Conservation (phyloP, 192 early-diverging fungal species). For the Gryganskiella cystojenkinii region DNA sequence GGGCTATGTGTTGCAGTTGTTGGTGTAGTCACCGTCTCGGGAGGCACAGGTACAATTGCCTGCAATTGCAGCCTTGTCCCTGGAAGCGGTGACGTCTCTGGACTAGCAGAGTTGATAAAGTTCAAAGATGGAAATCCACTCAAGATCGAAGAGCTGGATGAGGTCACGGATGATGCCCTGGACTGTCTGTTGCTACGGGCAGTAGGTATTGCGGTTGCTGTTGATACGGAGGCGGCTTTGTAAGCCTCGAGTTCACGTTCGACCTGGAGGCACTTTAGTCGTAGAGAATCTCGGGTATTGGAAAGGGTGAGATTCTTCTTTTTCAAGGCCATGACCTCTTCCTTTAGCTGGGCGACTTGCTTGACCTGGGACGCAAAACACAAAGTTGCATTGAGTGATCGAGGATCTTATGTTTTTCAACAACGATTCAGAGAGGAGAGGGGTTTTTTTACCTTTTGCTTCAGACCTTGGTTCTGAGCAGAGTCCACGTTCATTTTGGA, state of each 20-base stretch:
- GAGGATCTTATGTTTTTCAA: background rate
- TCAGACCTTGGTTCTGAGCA: conserved; percentile 39
- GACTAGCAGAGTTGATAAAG: background rate
- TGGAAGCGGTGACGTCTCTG: background rate
- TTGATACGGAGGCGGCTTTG: conserved; percentile 7
- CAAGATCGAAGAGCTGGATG: conserved; percentile 12
- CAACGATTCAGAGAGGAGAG: background rate
- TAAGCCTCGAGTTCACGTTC: conserved; percentile 48
- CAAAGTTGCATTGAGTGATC: too few relatives aligned
- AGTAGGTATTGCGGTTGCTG: background rate
- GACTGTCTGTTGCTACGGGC: conserved; percentile 1
- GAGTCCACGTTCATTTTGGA: conserved; percentile 48
- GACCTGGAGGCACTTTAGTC: conserved; percentile 32
- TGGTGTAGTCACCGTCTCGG: too few relatives aligned
- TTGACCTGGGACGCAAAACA: too few relatives aligned
- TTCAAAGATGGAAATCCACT: conserved; percentile 4
- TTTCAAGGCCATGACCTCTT: conserved; percentile 34
- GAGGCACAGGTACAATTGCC: too few relatives aligned
- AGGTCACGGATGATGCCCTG: conserved; percentile 17
- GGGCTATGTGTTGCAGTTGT: too few relatives aligned
- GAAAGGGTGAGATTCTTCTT: conserved; percentile 41
- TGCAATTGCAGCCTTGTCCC: conserved; percentile 22
- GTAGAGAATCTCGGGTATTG: conserved; percentile 38
- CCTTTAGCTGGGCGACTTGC: conserved; percentile 39
- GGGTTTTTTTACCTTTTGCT: conserved; percentile 27